Evolutionary conservation across 495 filamentous ascomycete species (phyloP).

Genomic region (Elaphomyces granulatus): DNA sequence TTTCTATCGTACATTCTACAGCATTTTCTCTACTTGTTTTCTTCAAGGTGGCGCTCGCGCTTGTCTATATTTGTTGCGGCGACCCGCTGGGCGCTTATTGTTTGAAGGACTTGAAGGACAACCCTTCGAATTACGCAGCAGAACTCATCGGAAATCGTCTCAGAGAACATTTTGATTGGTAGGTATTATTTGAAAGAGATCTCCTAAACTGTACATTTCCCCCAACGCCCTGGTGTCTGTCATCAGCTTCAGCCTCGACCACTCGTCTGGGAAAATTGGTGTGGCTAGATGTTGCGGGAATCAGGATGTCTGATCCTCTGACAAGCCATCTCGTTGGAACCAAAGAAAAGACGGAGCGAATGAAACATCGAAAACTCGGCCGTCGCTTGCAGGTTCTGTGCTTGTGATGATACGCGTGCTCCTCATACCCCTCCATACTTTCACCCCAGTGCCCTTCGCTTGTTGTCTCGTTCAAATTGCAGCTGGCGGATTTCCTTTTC

Average conservation of each 20-base stretch:
- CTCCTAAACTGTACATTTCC: too few relatives aligned
- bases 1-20: too few relatives aligned
- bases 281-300: too few relatives aligned
- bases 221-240: too few relatives aligned
- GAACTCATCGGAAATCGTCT: neutral
- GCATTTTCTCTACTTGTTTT: too few relatives aligned
- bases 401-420: neutral
- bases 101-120: too few relatives aligned
- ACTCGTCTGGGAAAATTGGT: too few relatives aligned
- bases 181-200: neutral
- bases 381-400: neutral
- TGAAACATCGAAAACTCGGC: neutral
- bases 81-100: too few relatives aligned
- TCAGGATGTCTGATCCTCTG: neutral
- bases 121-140: neutral
- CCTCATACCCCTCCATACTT: constrained; percentile 2
- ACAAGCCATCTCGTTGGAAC: neutral
- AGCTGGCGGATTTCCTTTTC: constrained; percentile 47
- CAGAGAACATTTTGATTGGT: neutral
- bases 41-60: neutral
- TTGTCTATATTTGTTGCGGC: too few relatives aligned
- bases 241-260: too few relatives aligned
- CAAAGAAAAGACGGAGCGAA: neutral
- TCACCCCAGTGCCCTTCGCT: constrained; percentile 21
- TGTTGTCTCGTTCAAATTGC: constrained; percentile 27